Evolutionary conservation across 208 protist genomes (phyloP).

Genomic region (Wallacemonas rigidus): DNA sequence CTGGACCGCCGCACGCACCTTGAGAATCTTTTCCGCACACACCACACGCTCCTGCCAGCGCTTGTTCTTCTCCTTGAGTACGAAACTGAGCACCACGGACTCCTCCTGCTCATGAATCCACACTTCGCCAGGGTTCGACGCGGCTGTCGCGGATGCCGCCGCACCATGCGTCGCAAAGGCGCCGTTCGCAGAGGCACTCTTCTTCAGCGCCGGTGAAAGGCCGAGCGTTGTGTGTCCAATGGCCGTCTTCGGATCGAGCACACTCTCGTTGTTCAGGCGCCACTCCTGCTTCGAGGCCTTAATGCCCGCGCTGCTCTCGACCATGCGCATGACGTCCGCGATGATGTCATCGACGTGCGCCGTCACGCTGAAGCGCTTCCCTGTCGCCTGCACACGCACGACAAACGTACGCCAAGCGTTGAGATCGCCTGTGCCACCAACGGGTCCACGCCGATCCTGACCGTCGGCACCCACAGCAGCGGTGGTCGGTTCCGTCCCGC

Average conservation of each 20-base stretch:
- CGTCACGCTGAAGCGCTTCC: conserved; percentile 86
- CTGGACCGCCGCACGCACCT: conserved; percentile 76
- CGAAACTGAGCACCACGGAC: conserved; percentile 51
- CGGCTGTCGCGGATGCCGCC: neutral
- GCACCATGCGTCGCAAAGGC: neutral
- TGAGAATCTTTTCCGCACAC: conserved; percentile 75
- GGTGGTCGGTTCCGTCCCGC: too few relatives aligned
- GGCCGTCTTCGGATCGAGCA: conserved; percentile 38
- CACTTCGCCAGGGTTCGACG: conserved; percentile 40
- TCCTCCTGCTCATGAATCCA: conserved; percentile 72
- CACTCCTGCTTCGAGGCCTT: conserved; percentile 74
- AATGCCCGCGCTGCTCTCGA: conserved; percentile 79
- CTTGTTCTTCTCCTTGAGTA: conserved; percentile 52
- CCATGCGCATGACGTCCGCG: conserved; percentile 77
- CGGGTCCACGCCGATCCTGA: neutral
- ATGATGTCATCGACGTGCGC: conserved; percentile 78
- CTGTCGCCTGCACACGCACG: conserved; percentile 50
- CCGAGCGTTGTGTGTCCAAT: conserved; percentile 70
- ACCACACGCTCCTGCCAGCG: conserved; percentile 67
- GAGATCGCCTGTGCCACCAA: too few relatives aligned
- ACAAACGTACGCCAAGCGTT: conserved; percentile 55
- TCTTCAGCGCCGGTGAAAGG: conserved; percentile 36
- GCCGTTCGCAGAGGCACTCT: neutral
- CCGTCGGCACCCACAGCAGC: neutral
- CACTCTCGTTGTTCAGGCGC: conserved; percentile 30